Conservation (phyloP, 2,329 filamentous ascomycete species). For the Cryphonectria carpinicola region DNA sequence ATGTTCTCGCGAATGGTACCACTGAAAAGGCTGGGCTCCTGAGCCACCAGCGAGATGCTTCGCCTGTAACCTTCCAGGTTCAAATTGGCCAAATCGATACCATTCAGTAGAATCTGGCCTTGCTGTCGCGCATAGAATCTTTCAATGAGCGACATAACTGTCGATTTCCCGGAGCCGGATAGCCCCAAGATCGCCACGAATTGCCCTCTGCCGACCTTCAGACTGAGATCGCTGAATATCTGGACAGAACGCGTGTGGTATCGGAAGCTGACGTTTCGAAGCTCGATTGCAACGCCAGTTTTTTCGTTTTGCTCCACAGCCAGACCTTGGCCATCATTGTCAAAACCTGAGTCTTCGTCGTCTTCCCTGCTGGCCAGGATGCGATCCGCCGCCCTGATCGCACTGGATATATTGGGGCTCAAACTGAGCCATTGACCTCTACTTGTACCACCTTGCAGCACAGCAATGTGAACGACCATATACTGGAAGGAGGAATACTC, state of each 20-base stretch:
- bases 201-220: slow-evolving; percentile 26
- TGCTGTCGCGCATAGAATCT: slow-evolving; percentile 48
- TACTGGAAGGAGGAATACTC: slow-evolving; percentile 41
- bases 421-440: slow-evolving; percentile 40
- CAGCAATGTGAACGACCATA: slow-evolving; percentile 40
- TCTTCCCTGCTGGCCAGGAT: slow-evolving; percentile 32
- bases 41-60: slow-evolving; percentile 59
- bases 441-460: slow-evolving; percentile 39
- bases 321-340: slow-evolving; percentile 39
- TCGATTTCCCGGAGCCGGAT: slow-evolving; percentile 39
- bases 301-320: slow-evolving; percentile 33
- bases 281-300: slow-evolving; percentile 24
- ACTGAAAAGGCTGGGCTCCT: slow-evolving; percentile 62
- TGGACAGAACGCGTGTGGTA: slow-evolving; percentile 22
- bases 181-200: slow-evolving; percentile 40
- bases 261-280: slow-evolving; percentile 22
- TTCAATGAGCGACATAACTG: slow-evolving; percentile 55
- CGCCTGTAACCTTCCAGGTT: slow-evolving; percentile 50
- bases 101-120: slow-evolving; percentile 59
- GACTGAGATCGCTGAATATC: slow-evolving; percentile 12
- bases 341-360: slow-evolving; percentile 2
- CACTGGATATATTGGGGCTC: slow-evolving; percentile 40
- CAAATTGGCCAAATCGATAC: slow-evolving; percentile 57
- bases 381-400: slow-evolving; percentile 37
- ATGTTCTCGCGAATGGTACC: slow-evolving; percentile 46